Evolutionary conservation across 495 filamentous ascomycete genomes (phyloP), one percentile per base, ranked within the genome.

Genomic region (Xylaria sp.): DNA sequence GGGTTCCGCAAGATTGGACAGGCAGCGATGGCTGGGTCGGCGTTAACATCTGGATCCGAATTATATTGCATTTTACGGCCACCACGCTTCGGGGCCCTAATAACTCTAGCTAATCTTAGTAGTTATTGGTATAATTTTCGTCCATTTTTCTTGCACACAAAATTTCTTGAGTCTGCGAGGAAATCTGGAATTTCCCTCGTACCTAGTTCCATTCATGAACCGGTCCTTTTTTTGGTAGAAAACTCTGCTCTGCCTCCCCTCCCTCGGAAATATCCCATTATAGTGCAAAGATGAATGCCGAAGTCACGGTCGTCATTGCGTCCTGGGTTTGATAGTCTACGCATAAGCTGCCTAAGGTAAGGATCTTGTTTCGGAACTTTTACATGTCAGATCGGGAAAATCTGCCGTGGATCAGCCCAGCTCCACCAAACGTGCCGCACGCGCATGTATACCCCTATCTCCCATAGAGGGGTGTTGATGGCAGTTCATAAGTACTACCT

Each of bases 341-440:
- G 17, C 19, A 50, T 52, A 63, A 63, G 41, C 61, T 41, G 61
- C 41, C 61, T 37, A 12, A n/a, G n/a, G n/a, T n/a, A n/a, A n/a
- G 61, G 61, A 65, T 65, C 31, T 48, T 26, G 62, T 52, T 65
- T 37, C 44, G 62, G 62, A 29, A 52, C n/a, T 50, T 21, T 14
- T 37, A 7, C 44, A 52, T 52, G 15, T 52, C 26, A 40, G 8
- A 33, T 41, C 21, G 41, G 17, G 41, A 64, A 64, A 15, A 44
- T 17, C 24, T 31, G 8, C 19, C 17, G 57, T 29, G 9, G 43
- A 65, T 65, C 62, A 37, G 17, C 44, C 7, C 3, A 46, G 29
- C 61, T 46, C 61, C 61, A 46, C 61, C 29, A 15, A 46, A 31
- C 61, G 14, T 46, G 40, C 40, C 41, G 40, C 19, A 19, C 58